Evolutionary conservation across 805 yeast species (phyloP).

Genomic region (Limtongia smithiae): DNA sequence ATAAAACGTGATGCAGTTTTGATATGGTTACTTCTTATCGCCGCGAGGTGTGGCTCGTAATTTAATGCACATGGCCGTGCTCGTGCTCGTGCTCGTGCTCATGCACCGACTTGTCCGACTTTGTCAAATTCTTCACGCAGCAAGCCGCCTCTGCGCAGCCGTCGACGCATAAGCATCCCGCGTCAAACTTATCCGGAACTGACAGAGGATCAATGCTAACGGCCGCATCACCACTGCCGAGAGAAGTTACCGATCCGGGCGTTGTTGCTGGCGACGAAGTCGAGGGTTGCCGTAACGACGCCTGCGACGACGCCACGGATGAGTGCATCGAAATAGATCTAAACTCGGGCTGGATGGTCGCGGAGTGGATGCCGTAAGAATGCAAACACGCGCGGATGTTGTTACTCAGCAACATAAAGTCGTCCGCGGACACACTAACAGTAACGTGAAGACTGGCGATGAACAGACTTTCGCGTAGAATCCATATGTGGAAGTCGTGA

Average conservation of each 20-base stretch:
- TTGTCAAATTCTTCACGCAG: conserved; percentile 6
- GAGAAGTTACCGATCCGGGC: not conserved
- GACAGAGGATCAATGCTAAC: not conserved
- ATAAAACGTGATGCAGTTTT: too few relatives aligned
- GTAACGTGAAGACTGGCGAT: conserved; percentile 90
- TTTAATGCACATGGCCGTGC: not conserved
- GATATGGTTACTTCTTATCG: too few relatives aligned
- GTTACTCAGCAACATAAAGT: conserved; percentile 66
- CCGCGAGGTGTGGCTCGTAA: too few relatives aligned
- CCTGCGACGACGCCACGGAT: conserved; percentile 8
- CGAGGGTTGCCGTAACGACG: not conserved
- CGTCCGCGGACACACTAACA: conserved; percentile 51
- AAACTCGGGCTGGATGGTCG: conserved; percentile 96
- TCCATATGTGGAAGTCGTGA: conserved; percentile 97
- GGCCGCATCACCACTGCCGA: not conserved
- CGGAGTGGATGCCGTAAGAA: conserved; percentile 81
- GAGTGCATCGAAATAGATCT: conserved; percentile 26
- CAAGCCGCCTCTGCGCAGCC: conserved; percentile 27
- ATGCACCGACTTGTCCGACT: not conserved
- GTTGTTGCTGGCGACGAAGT: not conserved
- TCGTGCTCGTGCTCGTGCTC: not conserved
- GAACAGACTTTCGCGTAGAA: conserved; percentile 76
- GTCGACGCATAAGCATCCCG: conserved; percentile 24
- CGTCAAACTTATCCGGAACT: conserved; percentile 4
- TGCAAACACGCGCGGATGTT: conserved; percentile 76